phyloP scores from a whole-genome alignment of 345 rosid species.

The Bruguiera gymnorhiza region DNA sequence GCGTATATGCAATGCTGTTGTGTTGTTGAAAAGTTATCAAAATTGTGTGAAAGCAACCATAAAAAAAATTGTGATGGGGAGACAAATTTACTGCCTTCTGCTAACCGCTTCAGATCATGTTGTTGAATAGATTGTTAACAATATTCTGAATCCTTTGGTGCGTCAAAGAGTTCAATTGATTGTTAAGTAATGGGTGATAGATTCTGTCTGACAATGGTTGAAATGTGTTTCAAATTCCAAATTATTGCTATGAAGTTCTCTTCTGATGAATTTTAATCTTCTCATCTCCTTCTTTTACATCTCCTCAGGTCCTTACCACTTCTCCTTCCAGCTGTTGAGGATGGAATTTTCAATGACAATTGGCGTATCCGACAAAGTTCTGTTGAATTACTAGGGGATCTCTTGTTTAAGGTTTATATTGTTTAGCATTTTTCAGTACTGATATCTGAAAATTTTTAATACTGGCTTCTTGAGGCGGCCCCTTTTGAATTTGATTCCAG shows the following conservation, averaged over 20 bases:
- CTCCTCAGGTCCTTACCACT: slow-evolving; percentile 77
- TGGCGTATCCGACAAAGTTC: slow-evolving; percentile 99
- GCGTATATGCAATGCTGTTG: too few species aligned
- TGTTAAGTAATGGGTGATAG: neutral
- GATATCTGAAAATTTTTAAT: neutral
- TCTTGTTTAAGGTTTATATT: slow-evolving; percentile 73
- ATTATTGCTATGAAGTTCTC: neutral
- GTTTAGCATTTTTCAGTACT: slow-evolving; percentile 4
- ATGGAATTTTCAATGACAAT: slow-evolving; percentile 92
- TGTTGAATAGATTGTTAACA: too few species aligned
- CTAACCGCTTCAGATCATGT: too few species aligned
- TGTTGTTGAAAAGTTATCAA: too few species aligned
- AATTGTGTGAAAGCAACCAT: too few species aligned
- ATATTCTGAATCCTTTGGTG: neutral
- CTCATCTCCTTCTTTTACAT: slow-evolving; percentile 2
- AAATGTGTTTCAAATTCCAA: neutral
- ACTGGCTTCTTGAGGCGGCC: neutral
- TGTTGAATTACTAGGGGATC: slow-evolving; percentile 93
- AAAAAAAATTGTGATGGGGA: too few species aligned
- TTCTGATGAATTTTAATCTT: neutral
- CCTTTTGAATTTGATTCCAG: slow-evolving; percentile 30
- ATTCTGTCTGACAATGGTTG: neutral
- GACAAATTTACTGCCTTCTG: too few species aligned
- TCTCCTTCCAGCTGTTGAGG: slow-evolving; percentile 99
- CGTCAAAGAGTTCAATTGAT: neutral